phyloP scores from a whole-genome alignment of 2,329 filamentous ascomycete genomes.

The Diaporthe batatas region DNA sequence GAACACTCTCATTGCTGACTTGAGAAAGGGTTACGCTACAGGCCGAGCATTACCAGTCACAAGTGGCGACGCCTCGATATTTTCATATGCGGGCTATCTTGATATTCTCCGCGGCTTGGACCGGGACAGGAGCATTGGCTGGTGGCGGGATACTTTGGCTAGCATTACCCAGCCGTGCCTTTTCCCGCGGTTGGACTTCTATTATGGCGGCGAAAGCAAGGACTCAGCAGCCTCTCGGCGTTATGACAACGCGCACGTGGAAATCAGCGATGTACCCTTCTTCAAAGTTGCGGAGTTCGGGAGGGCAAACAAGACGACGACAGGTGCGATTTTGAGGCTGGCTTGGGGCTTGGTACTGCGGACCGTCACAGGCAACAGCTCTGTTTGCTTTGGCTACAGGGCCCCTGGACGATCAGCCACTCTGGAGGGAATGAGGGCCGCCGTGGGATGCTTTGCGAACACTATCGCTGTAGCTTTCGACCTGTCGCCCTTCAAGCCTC shows the following conservation, averaged over 20 bases:
- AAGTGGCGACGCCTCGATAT: conserved; percentile 46
- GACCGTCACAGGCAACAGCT: conserved; percentile 64
- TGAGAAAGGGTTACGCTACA: conserved; percentile 60
- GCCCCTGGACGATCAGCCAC: conserved; percentile 60
- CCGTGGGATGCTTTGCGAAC: conserved; percentile 63
- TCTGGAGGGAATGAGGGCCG: conserved; percentile 55
- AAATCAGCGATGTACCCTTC: conserved; percentile 55
- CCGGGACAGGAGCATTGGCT: conserved; percentile 55
- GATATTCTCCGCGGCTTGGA: conserved; percentile 52
- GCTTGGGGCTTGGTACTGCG: conserved; percentile 72
- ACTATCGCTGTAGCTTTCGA: conserved; percentile 53
- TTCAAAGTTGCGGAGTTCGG: conserved; percentile 60
- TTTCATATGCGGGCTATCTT: conserved; percentile 56
- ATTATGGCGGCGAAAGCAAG: conserved; percentile 42
- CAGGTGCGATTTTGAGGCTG: conserved; percentile 66
- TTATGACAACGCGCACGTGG: conserved; percentile 54
- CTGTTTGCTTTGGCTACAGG: conserved; percentile 68
- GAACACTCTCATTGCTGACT: conserved; percentile 60
- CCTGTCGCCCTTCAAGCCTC: conserved; percentile 50
- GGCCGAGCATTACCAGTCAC: conserved; percentile 51
- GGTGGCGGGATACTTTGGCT: conserved; percentile 59
- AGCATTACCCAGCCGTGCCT: conserved; percentile 56
- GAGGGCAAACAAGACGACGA: conserved; percentile 55
- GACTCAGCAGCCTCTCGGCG: conserved; percentile 42
- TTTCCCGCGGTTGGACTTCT: conserved; percentile 58